Evolutionary conservation across 2,329 filamentous ascomycete species (phyloP), one percentile per base, ranked within the genome.

Genomic region (Furcasterigmium sp.): DNA sequence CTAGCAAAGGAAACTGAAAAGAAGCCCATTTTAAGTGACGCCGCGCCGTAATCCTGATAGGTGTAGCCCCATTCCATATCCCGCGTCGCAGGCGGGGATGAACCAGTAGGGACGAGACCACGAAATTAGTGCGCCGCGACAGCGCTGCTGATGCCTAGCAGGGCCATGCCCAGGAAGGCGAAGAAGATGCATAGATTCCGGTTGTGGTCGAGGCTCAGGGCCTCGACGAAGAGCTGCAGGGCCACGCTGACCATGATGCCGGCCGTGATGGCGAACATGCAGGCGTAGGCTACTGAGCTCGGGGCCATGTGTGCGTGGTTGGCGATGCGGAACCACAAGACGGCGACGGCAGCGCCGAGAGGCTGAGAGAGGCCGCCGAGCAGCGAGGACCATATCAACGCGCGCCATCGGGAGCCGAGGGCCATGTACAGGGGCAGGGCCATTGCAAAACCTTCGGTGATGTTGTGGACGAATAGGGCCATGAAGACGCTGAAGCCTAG

Each of bases 221-320:
- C 85, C 69, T 98, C 91, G 4, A 86, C 84, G 57, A 96, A 91
- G 7, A 98, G 70, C 65, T 94, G 87, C 58, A 98, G 65, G 3
- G 85, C 90, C 23, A 98, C 93, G 54, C 86, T 93, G 21, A 89
- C 84, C 93, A 98, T 97, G 55, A 98, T 94, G 1, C 93, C 93
- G 1, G 90, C 83, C 0, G 91, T 97, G 9, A 83, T 71, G 7
- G 89, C 91, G 68, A 98, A 98, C 67, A 97, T 84, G 41, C 78
- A 78, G 0, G 84, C 87, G 56, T 93, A 91, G 0, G 74, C 73
- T n/a, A 72, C 70, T n/a, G 72, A 64, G 44, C 75, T 72, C 14
- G 76, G 75, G 0, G 61, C 60, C 43, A 75, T 62, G 49, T 77
- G 63, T 3, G 68, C 72, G 35, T 66, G 53, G 53, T 74, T 58